These are phyloP conservation scores for Phytophthora quininea DNA, from an alignment of 352 stramenopile genomes.

Conservation along the genomic window DNA sequence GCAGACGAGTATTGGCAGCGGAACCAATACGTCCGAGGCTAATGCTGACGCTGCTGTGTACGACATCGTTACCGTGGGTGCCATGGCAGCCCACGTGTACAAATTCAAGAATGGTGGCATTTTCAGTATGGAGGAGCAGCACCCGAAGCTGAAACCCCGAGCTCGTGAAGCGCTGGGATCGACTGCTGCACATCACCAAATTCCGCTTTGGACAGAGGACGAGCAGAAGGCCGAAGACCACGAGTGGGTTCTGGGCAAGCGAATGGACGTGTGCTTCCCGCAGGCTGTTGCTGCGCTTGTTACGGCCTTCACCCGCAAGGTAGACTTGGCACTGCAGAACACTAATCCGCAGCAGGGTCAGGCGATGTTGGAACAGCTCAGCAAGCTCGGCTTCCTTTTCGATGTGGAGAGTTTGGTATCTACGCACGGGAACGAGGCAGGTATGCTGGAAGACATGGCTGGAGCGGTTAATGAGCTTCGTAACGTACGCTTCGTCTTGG, in stretches of 20 bases:
- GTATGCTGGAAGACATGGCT: conserved; percentile 90
- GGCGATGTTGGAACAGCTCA: conserved; percentile 76
- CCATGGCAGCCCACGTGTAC: conserved; percentile 87
- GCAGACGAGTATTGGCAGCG: conserved; percentile 39
- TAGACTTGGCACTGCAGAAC: conserved; percentile 78
- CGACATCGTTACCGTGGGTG: conserved; percentile 86
- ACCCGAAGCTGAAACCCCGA: conserved; percentile 71
- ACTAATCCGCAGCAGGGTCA: conserved; percentile 46
- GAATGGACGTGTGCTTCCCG: conserved; percentile 87
- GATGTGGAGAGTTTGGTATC: conserved; percentile 86
- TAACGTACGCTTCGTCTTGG: conserved; percentile 80
- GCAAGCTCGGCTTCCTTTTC: conserved; percentile 84
- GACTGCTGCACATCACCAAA: conserved; percentile 56
- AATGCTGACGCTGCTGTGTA: conserved; percentile 57
- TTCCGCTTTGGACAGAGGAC: conserved; percentile 81
- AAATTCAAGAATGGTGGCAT: conserved; percentile 90
- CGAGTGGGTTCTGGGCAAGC: conserved; percentile 80
- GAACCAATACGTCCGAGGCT: conserved; percentile 31
- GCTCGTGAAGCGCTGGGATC: conserved; percentile 56
- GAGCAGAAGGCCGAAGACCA: conserved; percentile 81
- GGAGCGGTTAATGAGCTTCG: conserved; percentile 82
- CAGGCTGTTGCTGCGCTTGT: conserved; percentile 81
- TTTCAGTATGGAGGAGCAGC: conserved; percentile 73
- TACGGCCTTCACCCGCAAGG: conserved; percentile 81
- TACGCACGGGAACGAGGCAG: conserved; percentile 87